Conservation (phyloP, 805 yeast genomes). For the Kodamaea restingae region DNA sequence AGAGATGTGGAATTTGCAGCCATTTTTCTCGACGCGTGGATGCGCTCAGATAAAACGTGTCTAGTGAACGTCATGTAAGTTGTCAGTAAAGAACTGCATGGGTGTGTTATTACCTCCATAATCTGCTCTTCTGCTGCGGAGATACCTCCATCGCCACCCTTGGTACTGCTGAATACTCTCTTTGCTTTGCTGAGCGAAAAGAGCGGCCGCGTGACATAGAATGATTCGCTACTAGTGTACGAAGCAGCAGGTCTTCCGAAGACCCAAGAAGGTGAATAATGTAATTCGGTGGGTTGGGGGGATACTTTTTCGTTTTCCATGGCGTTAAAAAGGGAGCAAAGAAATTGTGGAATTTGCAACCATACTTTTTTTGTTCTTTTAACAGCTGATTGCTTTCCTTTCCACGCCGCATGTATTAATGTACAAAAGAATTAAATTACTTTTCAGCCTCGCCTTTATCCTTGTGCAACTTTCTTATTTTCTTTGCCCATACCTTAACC, state of each 20-base stretch:
- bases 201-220: constrained; percentile 2
- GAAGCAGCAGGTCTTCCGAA: neutral
- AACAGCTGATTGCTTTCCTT: too few species aligned
- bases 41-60: neutral
- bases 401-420: constrained; percentile 3
- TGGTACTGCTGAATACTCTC: neutral
- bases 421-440: constrained; percentile 2
- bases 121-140: neutral
- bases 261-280: neutral
- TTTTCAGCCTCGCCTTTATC: constrained; percentile 13
- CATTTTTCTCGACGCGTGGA: neutral
- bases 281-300: too few species aligned
- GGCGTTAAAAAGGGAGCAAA: too few species aligned
- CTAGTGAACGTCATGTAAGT: neutral
- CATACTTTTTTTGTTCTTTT: too few species aligned
- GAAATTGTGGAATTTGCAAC: too few species aligned
- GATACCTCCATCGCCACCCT: neutral
- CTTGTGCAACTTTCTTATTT: constrained; percentile 31
- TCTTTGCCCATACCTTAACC: constrained; percentile 40
- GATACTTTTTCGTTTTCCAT: too few species aligned
- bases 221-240: neutral
- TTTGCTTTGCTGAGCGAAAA: neutral
- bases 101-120: neutral
- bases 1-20: neutral
- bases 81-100: constrained; percentile 1